These are phyloP conservation scores for Citrus reticulata DNA, from an alignment of 345 rosid species.

Conservation along the genomic window DNA sequence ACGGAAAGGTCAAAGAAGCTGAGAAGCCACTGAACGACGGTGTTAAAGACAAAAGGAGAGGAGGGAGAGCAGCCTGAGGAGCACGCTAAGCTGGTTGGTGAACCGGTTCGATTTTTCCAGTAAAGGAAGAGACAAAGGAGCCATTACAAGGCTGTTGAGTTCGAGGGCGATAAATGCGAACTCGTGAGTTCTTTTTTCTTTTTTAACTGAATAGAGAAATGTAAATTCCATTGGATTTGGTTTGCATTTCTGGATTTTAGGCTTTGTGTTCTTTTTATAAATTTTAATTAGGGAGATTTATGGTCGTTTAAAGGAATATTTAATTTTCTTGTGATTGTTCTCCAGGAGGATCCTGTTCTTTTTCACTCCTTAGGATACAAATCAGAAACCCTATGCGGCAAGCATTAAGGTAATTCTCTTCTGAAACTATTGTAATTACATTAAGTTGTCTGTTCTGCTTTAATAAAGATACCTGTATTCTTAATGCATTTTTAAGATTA, in stretches of 20 bases:
- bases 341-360: constrained; percentile 95
- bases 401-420: constrained; percentile 71
- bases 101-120: constrained; percentile 49
- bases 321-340: constrained; percentile 5
- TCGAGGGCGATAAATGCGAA: constrained; percentile 62
- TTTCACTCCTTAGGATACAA: constrained; percentile 69
- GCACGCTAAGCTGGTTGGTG: constrained; percentile 81
- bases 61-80: constrained; percentile 58
- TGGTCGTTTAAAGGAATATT: not conserved
- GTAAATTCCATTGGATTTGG: not conserved
- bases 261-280: not conserved
- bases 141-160: constrained; percentile 67
- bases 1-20: constrained; percentile 17
- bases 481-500: no score
- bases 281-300: not conserved
- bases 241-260: not conserved
- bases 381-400: constrained; percentile 93
- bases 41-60: constrained; percentile 29
- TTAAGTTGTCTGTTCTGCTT: not conserved
- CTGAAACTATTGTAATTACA: not conserved
- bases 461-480: not conserved
- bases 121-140: constrained; percentile 64
- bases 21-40: constrained; percentile 19
- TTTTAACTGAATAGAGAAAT: no score
- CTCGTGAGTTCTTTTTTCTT: constrained; percentile 48